Evolutionary conservation across 805 yeast species (phyloP).

Genomic region (Candida tammaniensis): DNA sequence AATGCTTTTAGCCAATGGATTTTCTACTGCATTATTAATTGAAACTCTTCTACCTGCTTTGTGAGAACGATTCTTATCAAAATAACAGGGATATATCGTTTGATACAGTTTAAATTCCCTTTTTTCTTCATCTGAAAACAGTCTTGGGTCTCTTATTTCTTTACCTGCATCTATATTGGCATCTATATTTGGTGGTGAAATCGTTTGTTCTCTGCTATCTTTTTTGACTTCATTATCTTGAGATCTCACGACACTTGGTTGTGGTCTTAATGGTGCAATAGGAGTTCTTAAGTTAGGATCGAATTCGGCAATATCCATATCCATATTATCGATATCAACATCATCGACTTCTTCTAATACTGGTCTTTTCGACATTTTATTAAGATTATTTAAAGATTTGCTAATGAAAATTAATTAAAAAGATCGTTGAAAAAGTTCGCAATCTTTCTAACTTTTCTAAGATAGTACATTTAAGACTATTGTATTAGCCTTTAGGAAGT

Average conservation of each 20-base stretch:
- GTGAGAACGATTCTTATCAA: constrained; percentile 73
- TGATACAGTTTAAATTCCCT: constrained; percentile 69
- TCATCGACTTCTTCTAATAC: constrained; percentile 73
- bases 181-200: constrained; percentile 20
- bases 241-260: constrained; percentile 59
- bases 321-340: constrained; percentile 87
- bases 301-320: constrained; percentile 89
- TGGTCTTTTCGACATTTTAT: constrained; percentile 54
- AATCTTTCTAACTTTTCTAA: no score
- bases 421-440: constrained; percentile 1
- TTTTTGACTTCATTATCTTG: no score
- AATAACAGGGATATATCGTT: constrained; percentile 86
- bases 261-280: constrained; percentile 60
- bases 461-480: no score
- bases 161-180: constrained; percentile 5
- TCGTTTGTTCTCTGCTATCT: constrained; percentile 27
- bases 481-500: no score
- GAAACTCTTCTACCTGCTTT: constrained; percentile 83
- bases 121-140: constrained; percentile 53
- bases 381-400: no score
- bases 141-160: constrained; percentile 27
- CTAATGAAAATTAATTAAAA: neutral
- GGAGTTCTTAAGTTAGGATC: constrained; percentile 69
- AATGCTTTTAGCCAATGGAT: constrained; percentile 83
- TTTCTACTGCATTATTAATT: constrained; percentile 64